Evolutionary conservation across 2,329 filamentous ascomycete species (phyloP), one percentile per base, ranked within the genome.

Genomic region (Corynespora cassiicola): DNA sequence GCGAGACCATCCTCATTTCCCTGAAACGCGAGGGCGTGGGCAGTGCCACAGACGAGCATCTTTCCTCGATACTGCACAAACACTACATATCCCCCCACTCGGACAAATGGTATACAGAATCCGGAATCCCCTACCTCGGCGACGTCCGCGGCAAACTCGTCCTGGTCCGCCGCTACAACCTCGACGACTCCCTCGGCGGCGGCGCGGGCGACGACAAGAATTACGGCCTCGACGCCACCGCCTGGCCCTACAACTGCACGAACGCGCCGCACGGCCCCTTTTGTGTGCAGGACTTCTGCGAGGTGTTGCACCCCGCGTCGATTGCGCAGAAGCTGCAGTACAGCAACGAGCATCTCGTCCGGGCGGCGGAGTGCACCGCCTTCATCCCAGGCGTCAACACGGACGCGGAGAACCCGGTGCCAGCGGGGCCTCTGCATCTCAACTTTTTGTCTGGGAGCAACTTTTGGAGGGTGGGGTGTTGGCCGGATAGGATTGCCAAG

Each of bases 241-340:
- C 71, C 12, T 97, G 92, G 92, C 89, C 88, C 0, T 87, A 96
- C 71, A 97, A 97, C 71, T 89, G 88, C 47, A 83, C 86, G 20
- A 84, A 95, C 60, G 86, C 87, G 39, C 76, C 75, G 21, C 84
- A 84, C 56, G 90, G 88, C 3, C 76, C 84, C 48, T 82, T 96
- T 42, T 85, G 88, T 50, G 85, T 97, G 26, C 94, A 97, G 72
- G 94, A 97, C 73, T 96, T 92, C 69, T 97, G 95, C 76, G 90
- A 95, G 61, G 84, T 99, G 21, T 73, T 85, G 29, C 82, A 90
- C 67, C 83, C 80, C 15, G 75, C 81, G 42, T 86, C 86, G 54
- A 92, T 97, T 43, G 76, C 85, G 23, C 83, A 85, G 69, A 99
- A 97, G 77, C 86, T 95, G 43, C 70, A 77, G 26, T 85, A 85